Evolutionary conservation across 768 basidiomycete genomes (phyloP), one percentile per base, ranked within the genome.

Genomic region (Mycena belliarum): DNA sequence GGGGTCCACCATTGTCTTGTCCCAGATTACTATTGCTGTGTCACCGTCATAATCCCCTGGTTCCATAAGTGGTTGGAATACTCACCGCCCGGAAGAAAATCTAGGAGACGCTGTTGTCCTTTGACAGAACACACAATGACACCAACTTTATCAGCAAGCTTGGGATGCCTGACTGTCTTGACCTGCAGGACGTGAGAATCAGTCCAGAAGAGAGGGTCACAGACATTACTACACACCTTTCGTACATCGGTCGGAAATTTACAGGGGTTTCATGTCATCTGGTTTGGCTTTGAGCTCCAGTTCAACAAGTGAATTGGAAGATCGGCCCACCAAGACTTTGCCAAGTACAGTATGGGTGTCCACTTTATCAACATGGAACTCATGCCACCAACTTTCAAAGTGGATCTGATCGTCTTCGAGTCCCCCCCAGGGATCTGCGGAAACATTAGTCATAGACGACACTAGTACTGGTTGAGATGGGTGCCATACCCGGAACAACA

Each of bases 41-140:
- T 88, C 88, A 1, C 88, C 88, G 61, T 89, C 88, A 60, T 88
- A 88, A 59, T 89, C 88, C 21, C 87, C 87, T 84, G 49, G 16
- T 43, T 10, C 7, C 26, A 29, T 55, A 21, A 1, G 28, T 23
- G 29, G 26, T n/a, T 3, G 1, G 3, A 25, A 32, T 11, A 63
- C 74, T 44, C 55, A 84, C 87, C 87, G 55, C 86, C 86, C 38
- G 81, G 84, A 20, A 89, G 74, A 61, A 83, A 78, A 60, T 87
- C 87, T 8, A 86, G 80, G 15, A 84, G 75, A 55, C 85, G 79
- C 11, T 85, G 73, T n/a, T 65, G 32, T 0, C 82, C 84, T 65
- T 79, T 73, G 1, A 79, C 75, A n/a, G 82, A 77, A 48, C 80
- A 79, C 3, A 85, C 77, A 35, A 90, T 84, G 0, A 89, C 84